Conservation (phyloP, 2,329 filamentous ascomycete genomes). For the Fusarium protoensiforme region DNA sequence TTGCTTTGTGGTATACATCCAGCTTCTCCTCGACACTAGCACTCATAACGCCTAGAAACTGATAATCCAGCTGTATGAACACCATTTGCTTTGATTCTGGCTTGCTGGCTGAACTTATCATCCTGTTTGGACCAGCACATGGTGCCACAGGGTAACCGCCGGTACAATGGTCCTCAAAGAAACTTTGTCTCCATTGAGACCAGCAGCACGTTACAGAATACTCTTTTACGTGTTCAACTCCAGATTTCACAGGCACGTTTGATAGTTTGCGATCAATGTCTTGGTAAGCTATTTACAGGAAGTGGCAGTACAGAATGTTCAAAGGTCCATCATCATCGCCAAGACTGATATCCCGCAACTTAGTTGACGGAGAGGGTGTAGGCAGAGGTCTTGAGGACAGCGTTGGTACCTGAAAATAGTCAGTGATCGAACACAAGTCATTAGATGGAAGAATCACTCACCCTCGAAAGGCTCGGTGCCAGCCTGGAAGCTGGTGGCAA, state of each 20-base stretch:
- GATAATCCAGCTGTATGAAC: too few species aligned
- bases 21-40: not conserved
- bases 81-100: not conserved
- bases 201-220: not conserved
- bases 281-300: not conserved
- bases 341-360: not conserved
- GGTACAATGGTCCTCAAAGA: not conserved
- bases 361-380: slow-evolving; percentile 32
- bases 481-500: slow-evolving; percentile 38
- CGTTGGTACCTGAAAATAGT: slow-evolving; percentile 23
- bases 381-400: slow-evolving; percentile 28
- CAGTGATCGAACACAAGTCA: not conserved
- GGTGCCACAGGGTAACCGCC: not conserved
- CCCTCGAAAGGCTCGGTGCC: slow-evolving; percentile 70
- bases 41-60: not conserved
- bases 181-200: not conserved
- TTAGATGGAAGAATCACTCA: not conserved
- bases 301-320: not conserved
- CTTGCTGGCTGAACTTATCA: not conserved
- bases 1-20: not conserved
- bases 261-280: not conserved
- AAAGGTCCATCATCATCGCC: not conserved
- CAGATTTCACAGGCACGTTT: not conserved
- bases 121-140: not conserved
- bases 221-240: not conserved